Evolutionary conservation across 768 basidiomycete species (phyloP), one percentile per base, ranked within the genome.

Genomic region (Termitomyces titanicus): DNA sequence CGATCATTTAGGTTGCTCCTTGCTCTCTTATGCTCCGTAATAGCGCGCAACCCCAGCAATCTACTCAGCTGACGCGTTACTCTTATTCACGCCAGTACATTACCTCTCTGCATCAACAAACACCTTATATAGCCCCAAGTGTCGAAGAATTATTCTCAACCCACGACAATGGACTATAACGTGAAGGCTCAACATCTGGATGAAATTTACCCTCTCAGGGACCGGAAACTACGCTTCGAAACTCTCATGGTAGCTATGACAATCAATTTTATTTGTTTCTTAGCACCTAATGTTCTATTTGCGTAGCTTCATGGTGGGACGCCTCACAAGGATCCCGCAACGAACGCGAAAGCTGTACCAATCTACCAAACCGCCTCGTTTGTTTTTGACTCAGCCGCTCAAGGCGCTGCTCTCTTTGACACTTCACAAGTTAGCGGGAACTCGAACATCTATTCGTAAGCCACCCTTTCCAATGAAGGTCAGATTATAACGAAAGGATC

Each of bases 281-380:
- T 43, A 12, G 2, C 7, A 1, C 7, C 31, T 4, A 15, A 20
- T 1, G 20, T 9, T 34, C 47, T 42, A 31, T 24, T 33, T 12
- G 63, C 84, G 18, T 80, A 86, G 68, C 70, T 87, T 13, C 85
- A 86, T 55, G 85, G 82, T 4, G 86, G 85, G 2, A 45, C 56
- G 11, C 80, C 83, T 51, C 68, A 67, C 3, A 70, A 74, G 1
- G 83, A 83, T 61, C 71, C 79, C 0, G 65, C 79, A 5, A 82
- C 82, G 11, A 81, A 81, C 38, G 81, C 85, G 0, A 76, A 83
- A 11, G 86, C 86, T 1, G 80, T 80, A 2, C 85, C 86, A 0
- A 86, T 87, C 62, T 85, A 85, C 45, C 75, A 82, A 15, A 68
- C 77, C 17, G 77, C 82, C 2, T 77, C 77, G 40, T 86, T 79